phyloP scores from a whole-genome alignment of 305 asterid species.

The Fraxinus dipetala region DNA sequence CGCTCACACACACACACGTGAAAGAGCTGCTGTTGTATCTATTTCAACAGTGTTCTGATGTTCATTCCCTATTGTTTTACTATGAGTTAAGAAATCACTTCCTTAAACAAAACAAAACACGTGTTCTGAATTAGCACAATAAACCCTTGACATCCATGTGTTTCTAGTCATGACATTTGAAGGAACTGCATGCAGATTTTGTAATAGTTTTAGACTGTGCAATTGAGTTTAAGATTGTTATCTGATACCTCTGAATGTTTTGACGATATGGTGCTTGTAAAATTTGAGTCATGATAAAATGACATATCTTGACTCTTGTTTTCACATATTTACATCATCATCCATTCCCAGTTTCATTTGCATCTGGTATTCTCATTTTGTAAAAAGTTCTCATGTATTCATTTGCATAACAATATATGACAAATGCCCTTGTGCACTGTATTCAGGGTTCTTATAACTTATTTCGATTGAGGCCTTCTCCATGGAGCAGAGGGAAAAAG shows the following conservation, averaged over 20 bases:
- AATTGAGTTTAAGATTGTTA: neutral
- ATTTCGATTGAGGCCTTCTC: conserved; percentile 36
- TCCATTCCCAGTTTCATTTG: neutral
- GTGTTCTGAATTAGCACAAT: neutral
- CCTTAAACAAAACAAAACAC: neutral
- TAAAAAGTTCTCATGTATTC: conserved; percentile 15
- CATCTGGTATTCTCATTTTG: conserved; percentile 9
- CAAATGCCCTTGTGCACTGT: conserved; percentile 11
- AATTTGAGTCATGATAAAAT: neutral
- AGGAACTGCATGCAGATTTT: neutral
- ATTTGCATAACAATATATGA: conserved; percentile 7
- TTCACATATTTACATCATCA: neutral
- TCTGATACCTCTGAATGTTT: neutral
- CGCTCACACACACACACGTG: neutral
- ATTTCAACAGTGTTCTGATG: neutral
- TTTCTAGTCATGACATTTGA: neutral
- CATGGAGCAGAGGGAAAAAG: conserved; percentile 48
- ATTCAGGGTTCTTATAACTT: conserved; percentile 59
- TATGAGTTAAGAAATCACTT: neutral
- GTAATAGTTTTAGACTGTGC: neutral
- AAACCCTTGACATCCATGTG: neutral
- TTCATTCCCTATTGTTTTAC: neutral
- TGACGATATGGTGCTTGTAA: neutral
- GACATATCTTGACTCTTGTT: neutral
- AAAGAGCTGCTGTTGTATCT: neutral